These are phyloP conservation scores for Phanerodontia chrysosporium DNA, from an alignment of 768 basidiomycete species.

Conservation along the genomic window DNA sequence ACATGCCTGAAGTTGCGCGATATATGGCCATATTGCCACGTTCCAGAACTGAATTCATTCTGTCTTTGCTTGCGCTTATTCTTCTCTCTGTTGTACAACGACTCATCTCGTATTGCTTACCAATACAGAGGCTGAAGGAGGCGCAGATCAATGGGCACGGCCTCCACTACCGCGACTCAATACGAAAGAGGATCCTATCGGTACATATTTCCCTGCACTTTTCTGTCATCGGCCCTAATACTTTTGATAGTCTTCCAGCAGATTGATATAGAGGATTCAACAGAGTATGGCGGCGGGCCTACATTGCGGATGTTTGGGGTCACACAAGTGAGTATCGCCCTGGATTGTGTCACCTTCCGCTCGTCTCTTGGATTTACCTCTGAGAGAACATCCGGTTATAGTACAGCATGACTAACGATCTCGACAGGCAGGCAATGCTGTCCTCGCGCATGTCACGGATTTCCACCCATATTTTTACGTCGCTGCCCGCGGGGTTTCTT, in stretches of 20 bases:
- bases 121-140: conserved; percentile 68
- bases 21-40: too few relatives aligned
- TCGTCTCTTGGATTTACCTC: too few relatives aligned
- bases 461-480: conserved; percentile 95
- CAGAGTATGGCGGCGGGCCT: conserved; percentile 36
- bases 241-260: conserved; percentile 82
- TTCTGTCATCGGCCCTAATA: neutral
- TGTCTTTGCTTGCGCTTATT: neutral
- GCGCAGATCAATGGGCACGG: conserved; percentile 70
- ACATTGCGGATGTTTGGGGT: conserved; percentile 82
- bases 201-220: conserved; percentile 35
- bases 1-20: too few relatives aligned
- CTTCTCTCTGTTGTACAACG: neutral
- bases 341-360: neutral
- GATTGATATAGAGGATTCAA: conserved; percentile 82
- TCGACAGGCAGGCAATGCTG: conserved; percentile 79
- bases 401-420: neutral
- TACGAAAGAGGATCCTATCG: conserved; percentile 58
- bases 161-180: conserved; percentile 54
- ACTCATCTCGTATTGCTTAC: neutral
- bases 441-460: conserved; percentile 74
- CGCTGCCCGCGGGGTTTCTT: conserved; percentile 81
- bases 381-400: too few relatives aligned
- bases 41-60: too few relatives aligned
- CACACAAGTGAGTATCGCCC: conserved; percentile 55